Evolutionary conservation across 345 rosid species (phyloP).

Genomic region (Moricandia moricandioides): DNA sequence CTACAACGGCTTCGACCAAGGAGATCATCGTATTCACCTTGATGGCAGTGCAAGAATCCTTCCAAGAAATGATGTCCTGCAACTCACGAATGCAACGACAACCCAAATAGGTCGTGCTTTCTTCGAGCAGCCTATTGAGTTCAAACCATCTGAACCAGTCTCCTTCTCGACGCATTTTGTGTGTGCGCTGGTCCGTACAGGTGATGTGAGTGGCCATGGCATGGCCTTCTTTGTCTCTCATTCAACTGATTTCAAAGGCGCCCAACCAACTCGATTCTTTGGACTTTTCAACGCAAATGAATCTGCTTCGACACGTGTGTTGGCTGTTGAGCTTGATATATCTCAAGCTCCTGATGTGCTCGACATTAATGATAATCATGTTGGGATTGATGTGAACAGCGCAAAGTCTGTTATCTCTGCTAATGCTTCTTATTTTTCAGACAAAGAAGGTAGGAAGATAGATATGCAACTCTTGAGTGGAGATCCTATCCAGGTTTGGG

Average conservation of each 20-base stretch:
- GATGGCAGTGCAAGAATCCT: constrained; percentile 41
- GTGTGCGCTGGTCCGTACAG: constrained; percentile 38
- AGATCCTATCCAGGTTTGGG: constrained; percentile 54
- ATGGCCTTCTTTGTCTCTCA: constrained; percentile 43
- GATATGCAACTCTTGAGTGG: constrained; percentile 43
- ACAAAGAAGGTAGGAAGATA: constrained; percentile 13
- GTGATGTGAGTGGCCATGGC: constrained; percentile 45
- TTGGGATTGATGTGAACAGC: constrained; percentile 59
- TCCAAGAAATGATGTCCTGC: constrained; percentile 37
- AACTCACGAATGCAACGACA: constrained; percentile 49
- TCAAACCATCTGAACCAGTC: constrained; percentile 41
- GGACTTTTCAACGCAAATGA: constrained; percentile 52
- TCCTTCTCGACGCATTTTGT: constrained; percentile 45
- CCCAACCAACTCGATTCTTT: constrained; percentile 31
- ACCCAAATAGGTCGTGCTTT: constrained; percentile 46
- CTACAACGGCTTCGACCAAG: constrained; percentile 42
- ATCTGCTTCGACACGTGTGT: constrained; percentile 40
- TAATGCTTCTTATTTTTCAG: constrained; percentile 44
- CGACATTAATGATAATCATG: constrained; percentile 54
- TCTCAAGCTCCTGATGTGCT: constrained; percentile 40
- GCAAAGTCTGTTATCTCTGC: constrained; percentile 32
- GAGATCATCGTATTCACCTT: constrained; percentile 27
- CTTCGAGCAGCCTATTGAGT: constrained; percentile 33
- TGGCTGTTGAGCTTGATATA: constrained; percentile 61
- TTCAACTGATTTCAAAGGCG: constrained; percentile 13